Percentiles rank a stretch among this genome's conserved stretches.
Evolutionary conservation across 345 rosid genomes (phyloP).

Genomic region (Syzygium grande): DNA sequence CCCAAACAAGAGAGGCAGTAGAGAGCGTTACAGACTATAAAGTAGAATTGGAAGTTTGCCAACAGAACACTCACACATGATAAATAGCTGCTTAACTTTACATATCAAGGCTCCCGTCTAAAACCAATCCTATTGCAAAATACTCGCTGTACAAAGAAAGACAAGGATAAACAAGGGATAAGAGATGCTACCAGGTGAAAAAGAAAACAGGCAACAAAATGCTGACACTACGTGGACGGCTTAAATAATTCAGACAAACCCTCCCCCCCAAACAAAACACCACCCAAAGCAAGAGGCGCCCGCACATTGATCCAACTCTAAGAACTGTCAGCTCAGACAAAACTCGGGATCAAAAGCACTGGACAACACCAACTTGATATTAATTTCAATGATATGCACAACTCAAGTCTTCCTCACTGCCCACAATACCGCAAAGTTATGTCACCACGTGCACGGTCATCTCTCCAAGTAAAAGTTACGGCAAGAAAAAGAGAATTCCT

Average conservation of each 20-base stretch:
- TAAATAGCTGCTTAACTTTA: not conserved
- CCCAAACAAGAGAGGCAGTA: not conserved
- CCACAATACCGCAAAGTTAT: not conserved
- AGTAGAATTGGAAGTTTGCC: not conserved
- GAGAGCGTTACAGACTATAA: not conserved
- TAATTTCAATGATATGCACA: not conserved
- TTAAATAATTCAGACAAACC: not conserved
- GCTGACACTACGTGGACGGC: not conserved
- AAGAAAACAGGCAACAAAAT: not conserved
- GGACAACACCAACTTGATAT: not conserved
- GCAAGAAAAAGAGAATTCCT: not conserved
- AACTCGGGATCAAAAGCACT: not conserved
- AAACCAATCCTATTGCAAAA: not conserved
- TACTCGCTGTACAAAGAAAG: not conserved
- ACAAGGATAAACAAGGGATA: not conserved
- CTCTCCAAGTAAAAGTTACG: not conserved
- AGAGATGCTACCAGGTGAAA: not conserved
- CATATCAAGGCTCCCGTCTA: not conserved
- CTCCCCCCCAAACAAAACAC: not conserved
- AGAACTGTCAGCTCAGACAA: not conserved
- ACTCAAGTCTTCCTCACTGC: not conserved
- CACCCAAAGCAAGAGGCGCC: not conserved
- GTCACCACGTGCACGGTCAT: not conserved
- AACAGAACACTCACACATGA: not conserved
- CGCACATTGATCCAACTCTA: not conserved